These are phyloP conservation scores for Pseudopyricularia cyperi DNA, from an alignment of 2,329 filamentous ascomycete species.

Conservation along the genomic window DNA sequence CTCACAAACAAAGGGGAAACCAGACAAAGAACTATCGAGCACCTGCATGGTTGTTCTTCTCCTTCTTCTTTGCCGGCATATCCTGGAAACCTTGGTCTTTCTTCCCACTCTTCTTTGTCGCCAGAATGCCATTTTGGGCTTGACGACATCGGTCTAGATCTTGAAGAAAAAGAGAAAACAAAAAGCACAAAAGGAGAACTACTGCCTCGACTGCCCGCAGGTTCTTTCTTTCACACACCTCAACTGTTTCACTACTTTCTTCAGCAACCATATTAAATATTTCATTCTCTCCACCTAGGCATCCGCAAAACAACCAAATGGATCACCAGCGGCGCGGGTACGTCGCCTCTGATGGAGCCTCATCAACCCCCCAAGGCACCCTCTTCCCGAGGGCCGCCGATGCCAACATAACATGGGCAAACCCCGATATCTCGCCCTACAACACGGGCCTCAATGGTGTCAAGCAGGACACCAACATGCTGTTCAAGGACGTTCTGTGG, in stretches of 20 bases:
- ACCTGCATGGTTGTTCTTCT: background rate
- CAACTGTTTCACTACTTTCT: background rate
- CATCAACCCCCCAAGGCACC: background rate
- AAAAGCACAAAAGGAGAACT: background rate
- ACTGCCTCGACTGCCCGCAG: background rate
- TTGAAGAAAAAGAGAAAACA: background rate
- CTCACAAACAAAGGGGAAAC: background rate
- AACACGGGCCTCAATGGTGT: conserved; percentile 45
- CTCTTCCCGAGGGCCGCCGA: background rate
- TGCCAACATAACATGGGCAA: conserved; percentile 11
- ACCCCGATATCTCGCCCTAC: conserved; percentile 40
- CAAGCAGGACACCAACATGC: conserved; percentile 42
- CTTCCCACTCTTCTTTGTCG: background rate
- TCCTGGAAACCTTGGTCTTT: background rate
- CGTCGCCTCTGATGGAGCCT: conserved; percentile 11
- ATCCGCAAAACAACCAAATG: conserved; percentile 12
- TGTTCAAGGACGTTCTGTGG: conserved; percentile 46
- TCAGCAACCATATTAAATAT: background rate
- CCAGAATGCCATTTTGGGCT: background rate
- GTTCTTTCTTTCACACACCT: no score
- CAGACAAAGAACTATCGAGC: background rate
- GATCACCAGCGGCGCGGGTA: conserved; percentile 15
- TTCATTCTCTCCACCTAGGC: background rate
- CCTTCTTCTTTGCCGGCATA: background rate
- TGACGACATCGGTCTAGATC: background rate